Evolutionary conservation across 306 rosid species (phyloP).

Genomic region (Vigna radiata): DNA sequence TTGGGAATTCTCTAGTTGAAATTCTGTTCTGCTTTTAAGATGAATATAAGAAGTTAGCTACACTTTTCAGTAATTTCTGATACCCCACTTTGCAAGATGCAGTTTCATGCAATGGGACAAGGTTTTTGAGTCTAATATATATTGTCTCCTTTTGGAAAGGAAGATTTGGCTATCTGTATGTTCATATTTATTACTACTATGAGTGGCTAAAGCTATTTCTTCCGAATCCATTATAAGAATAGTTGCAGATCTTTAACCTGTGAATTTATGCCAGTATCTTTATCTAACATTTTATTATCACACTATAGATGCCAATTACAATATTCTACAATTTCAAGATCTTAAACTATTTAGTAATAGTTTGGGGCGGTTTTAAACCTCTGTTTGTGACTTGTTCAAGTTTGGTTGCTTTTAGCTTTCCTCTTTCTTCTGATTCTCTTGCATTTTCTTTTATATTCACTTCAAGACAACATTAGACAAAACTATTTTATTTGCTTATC

Average conservation of each 20-base stretch:
- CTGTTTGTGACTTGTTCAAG: constrained; percentile 33
- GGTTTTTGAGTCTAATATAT: constrained; percentile 29
- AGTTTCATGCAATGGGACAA: constrained; percentile 41
- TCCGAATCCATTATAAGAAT: constrained; percentile 58
- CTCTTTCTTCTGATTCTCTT: constrained; percentile 36
- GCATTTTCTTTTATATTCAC: constrained; percentile 38
- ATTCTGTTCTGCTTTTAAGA: constrained; percentile 44
- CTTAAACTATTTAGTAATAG: constrained; percentile 6
- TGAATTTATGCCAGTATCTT: constrained; percentile 52
- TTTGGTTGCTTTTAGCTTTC: constrained; percentile 23
- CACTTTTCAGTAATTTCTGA: constrained; percentile 51
- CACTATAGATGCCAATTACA: constrained; percentile 47
- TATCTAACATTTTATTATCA: constrained; percentile 47
- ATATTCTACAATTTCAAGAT: constrained; percentile 38
- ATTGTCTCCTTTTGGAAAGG: constrained; percentile 43
- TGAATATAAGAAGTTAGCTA: constrained; percentile 37
- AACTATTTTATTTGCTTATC: constrained; percentile 31
- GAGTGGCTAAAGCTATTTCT: constrained; percentile 48
- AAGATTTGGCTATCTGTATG: constrained; percentile 43
- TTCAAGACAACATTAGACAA: constrained; percentile 45
- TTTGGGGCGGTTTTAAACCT: not conserved
- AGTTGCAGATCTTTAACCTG: constrained; percentile 46
- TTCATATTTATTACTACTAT: constrained; percentile 37
- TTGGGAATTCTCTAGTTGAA: constrained; percentile 40
- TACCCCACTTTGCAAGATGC: constrained; percentile 61